Evolutionary conservation across 2,329 filamentous ascomycete genomes (phyloP).

Genomic region (Stachybotrys chartarum): DNA sequence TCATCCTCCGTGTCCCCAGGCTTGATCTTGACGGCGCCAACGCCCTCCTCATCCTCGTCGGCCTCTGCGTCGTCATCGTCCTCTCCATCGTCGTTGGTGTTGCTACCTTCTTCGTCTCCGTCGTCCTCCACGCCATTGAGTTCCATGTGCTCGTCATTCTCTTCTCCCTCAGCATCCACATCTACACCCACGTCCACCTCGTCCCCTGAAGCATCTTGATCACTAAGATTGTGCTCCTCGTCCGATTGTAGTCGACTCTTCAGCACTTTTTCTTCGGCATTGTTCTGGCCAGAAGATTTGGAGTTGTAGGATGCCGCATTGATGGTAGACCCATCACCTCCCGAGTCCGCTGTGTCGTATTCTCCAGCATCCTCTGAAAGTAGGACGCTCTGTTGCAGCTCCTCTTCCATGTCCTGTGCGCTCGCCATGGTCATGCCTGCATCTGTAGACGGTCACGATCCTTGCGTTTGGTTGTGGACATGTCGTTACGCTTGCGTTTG

Average conservation of each 20-base stretch:
- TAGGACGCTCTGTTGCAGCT: slow-evolving; percentile 48
- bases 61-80: slow-evolving; percentile 26
- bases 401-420: slow-evolving; percentile 48
- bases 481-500: slow-evolving; percentile 13
- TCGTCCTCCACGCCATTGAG: slow-evolving; percentile 15
- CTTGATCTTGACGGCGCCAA: slow-evolving; percentile 50
- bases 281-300: background rate
- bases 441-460: slow-evolving; percentile 12
- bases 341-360: slow-evolving; percentile 26
- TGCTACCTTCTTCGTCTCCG: slow-evolving; percentile 16
- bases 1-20: slow-evolving; percentile 37
- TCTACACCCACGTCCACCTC: slow-evolving; percentile 36
- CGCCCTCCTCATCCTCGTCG: slow-evolving; percentile 26
- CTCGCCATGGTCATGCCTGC: slow-evolving; percentile 36
- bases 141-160: slow-evolving; percentile 27
- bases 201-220: slow-evolving; percentile 32
- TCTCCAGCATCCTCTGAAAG: slow-evolving; percentile 44
- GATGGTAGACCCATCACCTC: slow-evolving; percentile 16
- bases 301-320: slow-evolving; percentile 11
- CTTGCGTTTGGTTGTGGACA: slow-evolving; percentile 14
- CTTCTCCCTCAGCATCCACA: slow-evolving; percentile 34
- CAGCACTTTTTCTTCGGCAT: background rate
- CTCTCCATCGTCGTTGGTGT: slow-evolving; percentile 17
- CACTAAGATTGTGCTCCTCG: slow-evolving; percentile 27
- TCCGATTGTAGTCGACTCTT: slow-evolving; percentile 8